These are phyloP conservation scores for Zoysia pacifica DNA, from an alignment of 176 grass and related monocot genomes.

Conservation along the genomic window DNA sequence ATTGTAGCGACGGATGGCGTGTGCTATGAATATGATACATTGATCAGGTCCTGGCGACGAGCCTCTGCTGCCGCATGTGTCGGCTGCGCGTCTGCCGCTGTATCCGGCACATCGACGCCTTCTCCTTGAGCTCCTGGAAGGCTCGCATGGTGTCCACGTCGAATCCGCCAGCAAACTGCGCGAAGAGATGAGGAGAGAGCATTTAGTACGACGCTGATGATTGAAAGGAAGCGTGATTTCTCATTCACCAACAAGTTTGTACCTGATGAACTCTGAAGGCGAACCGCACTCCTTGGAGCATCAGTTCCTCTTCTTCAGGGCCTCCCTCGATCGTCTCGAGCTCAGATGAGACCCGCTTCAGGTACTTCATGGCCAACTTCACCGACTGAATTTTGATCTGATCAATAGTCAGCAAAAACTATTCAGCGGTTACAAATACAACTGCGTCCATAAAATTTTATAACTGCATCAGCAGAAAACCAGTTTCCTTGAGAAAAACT, in stretches of 20 bases:
- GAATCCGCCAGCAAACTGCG: slow-evolving; percentile 92
- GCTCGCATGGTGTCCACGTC: slow-evolving; percentile 94
- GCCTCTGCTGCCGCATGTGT: slow-evolving; percentile 53
- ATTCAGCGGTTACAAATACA: not conserved
- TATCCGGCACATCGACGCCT: slow-evolving; percentile 66
- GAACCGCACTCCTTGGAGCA: slow-evolving; percentile 92
- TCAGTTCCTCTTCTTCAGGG: slow-evolving; percentile 91
- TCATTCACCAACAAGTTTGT: not conserved
- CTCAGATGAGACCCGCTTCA: slow-evolving; percentile 89
- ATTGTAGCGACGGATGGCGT: not conserved
- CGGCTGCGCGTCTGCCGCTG: slow-evolving; percentile 56
- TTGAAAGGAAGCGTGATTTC: not conserved
- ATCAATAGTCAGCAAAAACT: not conserved
- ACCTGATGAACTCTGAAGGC: slow-evolving; percentile 99
- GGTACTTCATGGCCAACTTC: slow-evolving; percentile 84
- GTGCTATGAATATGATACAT: not conserved
- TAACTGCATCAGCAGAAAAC: not conserved
- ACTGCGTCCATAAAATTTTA: not conserved
- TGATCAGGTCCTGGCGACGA: slow-evolving; percentile 56
- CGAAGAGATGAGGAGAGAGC: not conserved
- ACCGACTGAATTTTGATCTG: slow-evolving; percentile 86
- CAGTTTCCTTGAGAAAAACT: not conserved
- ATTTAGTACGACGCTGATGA: not conserved
- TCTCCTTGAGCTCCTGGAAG: slow-evolving; percentile 95
- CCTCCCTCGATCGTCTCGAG: slow-evolving; percentile 60